phyloP scores from a whole-genome alignment of 1,284 basidiomycete genomes.

The Cystobasidiaceae sp. region DNA sequence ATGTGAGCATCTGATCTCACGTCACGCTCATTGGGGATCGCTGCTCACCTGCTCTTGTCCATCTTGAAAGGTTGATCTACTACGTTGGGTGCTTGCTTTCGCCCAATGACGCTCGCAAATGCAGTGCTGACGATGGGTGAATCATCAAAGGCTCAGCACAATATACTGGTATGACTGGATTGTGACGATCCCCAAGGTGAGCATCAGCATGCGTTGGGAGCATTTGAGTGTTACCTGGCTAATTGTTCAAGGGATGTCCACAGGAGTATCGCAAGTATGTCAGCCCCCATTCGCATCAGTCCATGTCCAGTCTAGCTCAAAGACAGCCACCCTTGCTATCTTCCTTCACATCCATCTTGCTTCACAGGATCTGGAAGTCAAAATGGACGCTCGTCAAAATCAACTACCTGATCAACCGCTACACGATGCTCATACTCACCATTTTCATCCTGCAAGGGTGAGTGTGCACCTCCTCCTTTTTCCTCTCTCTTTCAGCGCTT shows the following conservation, averaged over 20 bases:
- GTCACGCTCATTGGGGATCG: not conserved
- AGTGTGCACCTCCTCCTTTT: not conserved
- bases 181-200: not conserved
- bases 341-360: not conserved
- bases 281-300: not conserved
- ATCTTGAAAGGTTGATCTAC: not conserved
- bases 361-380: constrained; percentile 8
- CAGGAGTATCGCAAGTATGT: constrained; percentile 13
- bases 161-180: constrained; percentile 6
- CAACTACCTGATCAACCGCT: constrained; percentile 1
- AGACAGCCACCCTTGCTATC: too few species aligned
- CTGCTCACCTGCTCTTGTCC: not conserved
- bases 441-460: constrained; percentile 7
- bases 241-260: not conserved
- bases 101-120: not conserved
- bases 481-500: not conserved
- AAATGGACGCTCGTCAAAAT: constrained; percentile 12
- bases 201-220: not conserved
- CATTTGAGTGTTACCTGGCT: not conserved
- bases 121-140: not conserved
- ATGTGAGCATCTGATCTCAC: not conserved
- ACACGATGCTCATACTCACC: constrained; percentile 8
- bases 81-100: constrained; percentile 3
- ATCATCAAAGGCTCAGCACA: not conserved
- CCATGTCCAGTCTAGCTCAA: not conserved